A percentile compares a stretch with the other conserved stretches of the same genome.
These are phyloP conservation scores for Cercospora sp. DNA, from an alignment of 2,329 filamentous ascomycete genomes.

Conservation along the genomic window DNA sequence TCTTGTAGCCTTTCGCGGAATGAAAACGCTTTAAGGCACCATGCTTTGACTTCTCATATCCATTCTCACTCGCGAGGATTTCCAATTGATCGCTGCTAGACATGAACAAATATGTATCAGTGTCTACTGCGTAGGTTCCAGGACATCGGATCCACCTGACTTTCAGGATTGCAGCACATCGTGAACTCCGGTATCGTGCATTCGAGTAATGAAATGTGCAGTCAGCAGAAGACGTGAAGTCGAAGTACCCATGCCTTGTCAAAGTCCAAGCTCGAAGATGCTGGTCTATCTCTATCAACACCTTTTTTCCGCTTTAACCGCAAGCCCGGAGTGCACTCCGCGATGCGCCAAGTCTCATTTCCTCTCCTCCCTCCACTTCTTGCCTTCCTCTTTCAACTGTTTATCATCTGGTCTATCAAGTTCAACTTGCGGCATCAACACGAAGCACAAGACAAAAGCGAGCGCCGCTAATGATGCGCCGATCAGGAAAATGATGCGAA, in stretches of 20 bases:
- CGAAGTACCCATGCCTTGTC: neutral
- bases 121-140: neutral
- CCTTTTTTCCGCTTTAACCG: neutral
- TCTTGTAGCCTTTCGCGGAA: neutral
- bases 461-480: slow-evolving; percentile 41
- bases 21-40: neutral
- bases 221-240: neutral
- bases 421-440: slow-evolving; percentile 42
- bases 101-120: too few species aligned
- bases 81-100: neutral
- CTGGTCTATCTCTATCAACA: neutral
- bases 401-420: slow-evolving; percentile 24
- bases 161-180: neutral
- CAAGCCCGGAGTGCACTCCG: neutral
- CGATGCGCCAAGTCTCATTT: neutral
- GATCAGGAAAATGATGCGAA: slow-evolving; percentile 45
- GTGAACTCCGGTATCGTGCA: fast-evolving
- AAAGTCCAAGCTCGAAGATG: neutral
- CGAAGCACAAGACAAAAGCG: slow-evolving; percentile 39
- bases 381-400: slow-evolving; percentile 24
- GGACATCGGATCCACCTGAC: neutral
- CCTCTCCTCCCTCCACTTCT: slow-evolving; percentile 15
- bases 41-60: neutral
- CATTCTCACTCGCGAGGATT: neutral
- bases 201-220: neutral